Conservation (phyloP, 495 filamentous ascomycete genomes). For the Xeromyces bisporus region DNA sequence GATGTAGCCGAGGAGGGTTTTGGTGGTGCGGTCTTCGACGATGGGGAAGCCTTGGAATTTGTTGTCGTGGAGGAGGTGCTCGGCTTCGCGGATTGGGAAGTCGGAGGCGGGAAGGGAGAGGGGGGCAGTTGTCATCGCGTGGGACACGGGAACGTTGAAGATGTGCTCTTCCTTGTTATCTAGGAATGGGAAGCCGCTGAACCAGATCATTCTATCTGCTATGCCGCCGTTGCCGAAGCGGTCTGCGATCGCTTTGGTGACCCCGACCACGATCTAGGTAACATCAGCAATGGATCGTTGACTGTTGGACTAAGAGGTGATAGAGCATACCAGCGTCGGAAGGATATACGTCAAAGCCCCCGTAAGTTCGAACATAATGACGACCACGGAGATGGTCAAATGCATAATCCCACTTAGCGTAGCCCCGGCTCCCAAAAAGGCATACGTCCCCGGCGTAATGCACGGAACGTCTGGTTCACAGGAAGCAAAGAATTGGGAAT, state of each 20-base stretch:
- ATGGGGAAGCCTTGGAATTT: constrained; percentile 93
- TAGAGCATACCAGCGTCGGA: constrained; percentile 61
- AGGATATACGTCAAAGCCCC: constrained; percentile 91
- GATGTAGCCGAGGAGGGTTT: constrained; percentile 76
- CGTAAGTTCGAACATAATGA: constrained; percentile 97
- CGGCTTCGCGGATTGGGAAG: constrained; percentile 53
- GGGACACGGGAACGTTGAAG: constrained; percentile 87
- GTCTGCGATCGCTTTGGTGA: constrained; percentile 87
- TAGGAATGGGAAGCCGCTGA: constrained; percentile 93
- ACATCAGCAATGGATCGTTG: too few species aligned
- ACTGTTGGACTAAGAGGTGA: background rate
- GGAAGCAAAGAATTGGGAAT: constrained; percentile 67
- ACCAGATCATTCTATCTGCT: constrained; percentile 98
- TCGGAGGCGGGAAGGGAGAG: constrained; percentile 61
- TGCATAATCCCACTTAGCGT: constrained; percentile 98
- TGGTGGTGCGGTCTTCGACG: constrained; percentile 55
- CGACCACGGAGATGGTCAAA: constrained; percentile 86
- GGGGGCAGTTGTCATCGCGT: constrained; percentile 69
- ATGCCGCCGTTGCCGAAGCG: constrained; percentile 91
- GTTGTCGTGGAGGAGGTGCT: constrained; percentile 59
- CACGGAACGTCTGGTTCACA: constrained; percentile 88
- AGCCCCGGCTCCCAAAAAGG: constrained; percentile 85
- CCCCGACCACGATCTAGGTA: constrained; percentile 70
- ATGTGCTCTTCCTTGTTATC: constrained; percentile 98
- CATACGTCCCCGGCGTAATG: constrained; percentile 92